phyloP scores from a whole-genome alignment of 2,329 filamentous ascomycete genomes.

The Penicillium sp. region DNA sequence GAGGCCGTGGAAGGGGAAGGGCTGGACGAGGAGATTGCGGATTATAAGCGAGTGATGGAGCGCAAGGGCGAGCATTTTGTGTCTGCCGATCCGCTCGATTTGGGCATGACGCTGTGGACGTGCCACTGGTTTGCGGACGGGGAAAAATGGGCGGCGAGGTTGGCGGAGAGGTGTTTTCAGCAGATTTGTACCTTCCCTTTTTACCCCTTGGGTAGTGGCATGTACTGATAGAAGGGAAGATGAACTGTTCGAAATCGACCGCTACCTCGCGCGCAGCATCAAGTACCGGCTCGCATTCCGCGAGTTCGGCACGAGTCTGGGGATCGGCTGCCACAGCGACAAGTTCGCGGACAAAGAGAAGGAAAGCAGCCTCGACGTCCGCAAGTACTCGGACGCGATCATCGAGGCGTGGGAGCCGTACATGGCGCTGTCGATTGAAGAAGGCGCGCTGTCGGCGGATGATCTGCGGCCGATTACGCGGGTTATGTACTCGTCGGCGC shows the following conservation, averaged over 20 bases:
- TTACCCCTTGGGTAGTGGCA: background rate
- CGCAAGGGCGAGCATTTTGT: slow-evolving; percentile 42
- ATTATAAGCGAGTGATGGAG: slow-evolving; percentile 50
- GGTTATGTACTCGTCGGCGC: slow-evolving; percentile 56
- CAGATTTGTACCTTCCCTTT: slow-evolving; percentile 28
- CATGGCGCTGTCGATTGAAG: slow-evolving; percentile 32
- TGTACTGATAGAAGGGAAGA: slow-evolving; percentile 20
- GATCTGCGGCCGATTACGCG: slow-evolving; percentile 53
- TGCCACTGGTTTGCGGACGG: slow-evolving; percentile 47
- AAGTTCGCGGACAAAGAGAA: slow-evolving; percentile 34
- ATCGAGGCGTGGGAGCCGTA: slow-evolving; percentile 36
- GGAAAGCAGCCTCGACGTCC: slow-evolving; percentile 26
- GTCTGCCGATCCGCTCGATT: slow-evolving; percentile 51
- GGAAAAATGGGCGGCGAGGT: slow-evolving; percentile 47
- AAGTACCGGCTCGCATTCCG: slow-evolving; percentile 48
- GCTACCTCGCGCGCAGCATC: slow-evolving; percentile 32
- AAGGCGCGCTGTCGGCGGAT: slow-evolving; percentile 21
- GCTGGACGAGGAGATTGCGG: slow-evolving; percentile 48
- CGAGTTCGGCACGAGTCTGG: slow-evolving; percentile 53
- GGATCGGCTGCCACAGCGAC: slow-evolving; percentile 39
- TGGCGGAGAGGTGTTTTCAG: slow-evolving; percentile 35
- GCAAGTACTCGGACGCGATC: slow-evolving; percentile 32
- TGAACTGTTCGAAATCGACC: slow-evolving; percentile 32
- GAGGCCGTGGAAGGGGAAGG: slow-evolving; percentile 19
- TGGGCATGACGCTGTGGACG: slow-evolving; percentile 59